phyloP scores from a whole-genome alignment of 305 asterid genomes.

The Plantago coronopus region DNA sequence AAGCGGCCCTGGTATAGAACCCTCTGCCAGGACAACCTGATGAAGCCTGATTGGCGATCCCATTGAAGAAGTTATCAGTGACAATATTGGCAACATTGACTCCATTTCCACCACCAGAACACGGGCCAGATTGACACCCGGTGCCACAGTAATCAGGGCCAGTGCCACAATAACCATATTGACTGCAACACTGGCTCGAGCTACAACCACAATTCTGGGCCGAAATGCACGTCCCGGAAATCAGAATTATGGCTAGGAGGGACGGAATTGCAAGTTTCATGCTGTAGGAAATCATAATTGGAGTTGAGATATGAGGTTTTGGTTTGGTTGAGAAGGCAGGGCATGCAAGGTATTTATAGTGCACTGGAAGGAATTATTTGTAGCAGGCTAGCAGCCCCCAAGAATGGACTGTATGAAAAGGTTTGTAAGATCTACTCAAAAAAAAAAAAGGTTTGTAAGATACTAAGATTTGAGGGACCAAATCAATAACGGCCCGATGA shows the following conservation, averaged over 20 bases:
- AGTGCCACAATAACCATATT: slow-evolving; percentile 29
- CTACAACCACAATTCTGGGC: slow-evolving; percentile 38
- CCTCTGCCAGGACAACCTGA: slow-evolving; percentile 36
- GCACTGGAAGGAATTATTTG: too few relatives aligned
- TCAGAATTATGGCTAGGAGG: slow-evolving; percentile 20
- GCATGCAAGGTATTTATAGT: slow-evolving; percentile 3
- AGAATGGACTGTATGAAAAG: neutral
- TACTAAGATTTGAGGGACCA: neutral
- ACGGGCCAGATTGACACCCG: slow-evolving; percentile 34
- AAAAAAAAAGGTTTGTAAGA: too few relatives aligned
- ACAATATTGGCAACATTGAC: slow-evolving; percentile 28
- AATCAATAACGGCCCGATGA: neutral
- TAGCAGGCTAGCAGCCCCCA: neutral
- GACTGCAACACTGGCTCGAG: slow-evolving; percentile 27
- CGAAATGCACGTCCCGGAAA: slow-evolving; percentile 8
- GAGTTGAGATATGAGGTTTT: neutral
- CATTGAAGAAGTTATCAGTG: slow-evolving; percentile 34
- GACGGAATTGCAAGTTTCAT: slow-evolving; percentile 12
- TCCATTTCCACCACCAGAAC: slow-evolving; percentile 22
- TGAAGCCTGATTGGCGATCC: slow-evolving; percentile 40
- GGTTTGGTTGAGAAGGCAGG: slow-evolving; percentile 1
- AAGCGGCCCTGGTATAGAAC: slow-evolving; percentile 35
- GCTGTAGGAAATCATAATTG: neutral
- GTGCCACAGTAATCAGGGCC: slow-evolving; percentile 28
- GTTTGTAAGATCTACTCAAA: too few relatives aligned